Evolutionary conservation across 2,329 filamentous ascomycete genomes (phyloP), one percentile per base, ranked within the genome.

Genomic region (Calonectria fujianensis): DNA sequence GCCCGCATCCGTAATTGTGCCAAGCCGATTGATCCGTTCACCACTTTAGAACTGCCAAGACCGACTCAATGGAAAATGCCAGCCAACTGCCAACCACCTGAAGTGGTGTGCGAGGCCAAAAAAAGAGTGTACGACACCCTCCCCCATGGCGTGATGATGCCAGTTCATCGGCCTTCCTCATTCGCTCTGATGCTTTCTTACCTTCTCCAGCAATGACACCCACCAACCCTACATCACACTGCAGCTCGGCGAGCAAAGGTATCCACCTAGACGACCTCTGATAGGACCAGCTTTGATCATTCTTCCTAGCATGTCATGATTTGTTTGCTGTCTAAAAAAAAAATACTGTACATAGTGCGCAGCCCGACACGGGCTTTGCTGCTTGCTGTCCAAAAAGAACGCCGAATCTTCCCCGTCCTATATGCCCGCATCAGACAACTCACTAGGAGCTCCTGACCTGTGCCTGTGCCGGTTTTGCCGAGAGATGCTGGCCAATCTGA

Each of bases 391-490:
- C 75, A 72, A 76, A 76, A 73, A 75, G 37, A 81, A 81, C 80
- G 75, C 78, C 80, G 74, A 81, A 70, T 79, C 70, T 76, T 79
- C 45, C 70, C 77, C 74, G 71, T 69, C 35, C 72, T 59, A 72
- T 78, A 69, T 70, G 59, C 77, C 65, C 63, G n/a, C 37, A 64
- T 69, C 51, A 18, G 24, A 45, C 61, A 74, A 37, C 64, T 61
- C 57, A 70, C 64, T 59, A 24, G 31, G 59, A 64, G 65, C 65
- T 63, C 35, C 75, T 70, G 66, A 63, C 50, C 69, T 59, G 5
- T 52, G 32, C 59, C 32, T 52, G 57, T 63, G 32, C 50, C 72
- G 68, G 18, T 65, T 48, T 64, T 69, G 37, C 66, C 65, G 51
- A 71, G 66, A 27, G 51, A 32, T 59, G 54, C 13, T 73, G 63